Base-by-base conservation (phyloP, 768 basidiomycete species). In the Mycena amicta region DNA sequence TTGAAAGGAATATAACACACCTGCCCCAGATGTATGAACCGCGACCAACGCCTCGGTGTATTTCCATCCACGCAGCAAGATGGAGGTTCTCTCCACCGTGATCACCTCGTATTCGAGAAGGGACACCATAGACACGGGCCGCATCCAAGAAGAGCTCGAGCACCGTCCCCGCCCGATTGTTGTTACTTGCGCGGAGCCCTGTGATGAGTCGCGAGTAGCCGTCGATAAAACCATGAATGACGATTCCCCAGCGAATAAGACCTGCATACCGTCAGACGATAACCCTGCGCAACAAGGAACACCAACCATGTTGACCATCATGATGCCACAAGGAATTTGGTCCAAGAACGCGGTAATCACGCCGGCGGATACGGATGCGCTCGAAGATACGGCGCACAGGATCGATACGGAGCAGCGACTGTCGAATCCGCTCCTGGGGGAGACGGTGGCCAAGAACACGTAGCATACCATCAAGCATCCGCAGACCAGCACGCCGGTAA, bases 81-180 rank as follows among this genome's bases (percentile, higher is more conserved):
- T 63, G 53, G 2, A 76, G 29, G 59, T 79, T 78, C 60, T 77
- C 75, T 11, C 61, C 61, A 3, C 79, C 77, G 68, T 75, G 73
- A 57, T 80, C 76, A 4, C 75, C 77, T 12, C 74, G 57, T 3
- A 74, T 30, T 3, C 71, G 57, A 5, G 64, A 67, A 0, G 75
- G 77, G 3, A 70, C 33, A 2, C 76, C 74, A 66, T 71, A 68
- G 2, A 55, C 30, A 3, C 18, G 15, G n/a, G 64, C 55, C 1
- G 64, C 68, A 47, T 60, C 37, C 0, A 67, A 51, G 51, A 78
- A 78, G 0, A 76, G 57, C 0, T 67, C 26, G 1, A 75, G 56
- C 2, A 80, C 80, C 4, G 78, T 80, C 0, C 62, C 41, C 0
- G 68, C 74, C 2, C 63, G 53, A 51, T 81, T 82, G 59, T 81